These are phyloP conservation scores for Paracoccidioides brasiliensis DNA, from an alignment of 2,329 filamentous ascomycete species.

Conservation along the genomic window DNA sequence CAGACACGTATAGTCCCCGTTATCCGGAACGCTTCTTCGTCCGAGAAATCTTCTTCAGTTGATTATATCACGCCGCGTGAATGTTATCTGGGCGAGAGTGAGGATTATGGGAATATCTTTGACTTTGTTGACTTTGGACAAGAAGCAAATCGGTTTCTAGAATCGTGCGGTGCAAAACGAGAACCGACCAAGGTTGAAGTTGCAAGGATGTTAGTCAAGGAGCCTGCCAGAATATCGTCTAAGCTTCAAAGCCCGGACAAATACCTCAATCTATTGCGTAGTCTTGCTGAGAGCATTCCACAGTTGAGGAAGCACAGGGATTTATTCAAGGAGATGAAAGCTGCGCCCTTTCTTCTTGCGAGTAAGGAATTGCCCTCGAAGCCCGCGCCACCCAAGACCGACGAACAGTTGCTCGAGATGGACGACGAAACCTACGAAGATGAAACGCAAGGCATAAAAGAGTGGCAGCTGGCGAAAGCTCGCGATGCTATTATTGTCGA, in stretches of 20 bases:
- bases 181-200: conserved; percentile 83
- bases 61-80: conserved; percentile 54
- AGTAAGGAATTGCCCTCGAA: conserved; percentile 55
- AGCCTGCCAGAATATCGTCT: conserved; percentile 69
- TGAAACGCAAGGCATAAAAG: conserved; percentile 53
- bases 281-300: conserved; percentile 59
- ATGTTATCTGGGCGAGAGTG: conserved; percentile 64
- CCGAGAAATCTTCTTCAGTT: conserved; percentile 33
- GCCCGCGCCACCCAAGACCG: conserved; percentile 10
- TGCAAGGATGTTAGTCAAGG: conserved; percentile 66
- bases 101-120: conserved; percentile 77
- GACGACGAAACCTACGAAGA: conserved; percentile 42
- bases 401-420: conserved; percentile 13
- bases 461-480: conserved; percentile 65
- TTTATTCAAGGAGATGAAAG: conserved; percentile 63
- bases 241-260: conserved; percentile 71
- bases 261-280: conserved; percentile 71
- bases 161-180: conserved; percentile 77
- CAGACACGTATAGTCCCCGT: conserved; percentile 63
- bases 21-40: conserved; percentile 18
- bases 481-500: conserved; percentile 65
- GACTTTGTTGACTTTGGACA: conserved; percentile 91
- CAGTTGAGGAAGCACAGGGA: conserved; percentile 64
- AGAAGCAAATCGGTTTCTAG: conserved; percentile 76
- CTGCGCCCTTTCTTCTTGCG: conserved; percentile 65